Conservation (phyloP, 2,329 filamentous ascomycete genomes). For the Colletotrichum somersetense region DNA sequence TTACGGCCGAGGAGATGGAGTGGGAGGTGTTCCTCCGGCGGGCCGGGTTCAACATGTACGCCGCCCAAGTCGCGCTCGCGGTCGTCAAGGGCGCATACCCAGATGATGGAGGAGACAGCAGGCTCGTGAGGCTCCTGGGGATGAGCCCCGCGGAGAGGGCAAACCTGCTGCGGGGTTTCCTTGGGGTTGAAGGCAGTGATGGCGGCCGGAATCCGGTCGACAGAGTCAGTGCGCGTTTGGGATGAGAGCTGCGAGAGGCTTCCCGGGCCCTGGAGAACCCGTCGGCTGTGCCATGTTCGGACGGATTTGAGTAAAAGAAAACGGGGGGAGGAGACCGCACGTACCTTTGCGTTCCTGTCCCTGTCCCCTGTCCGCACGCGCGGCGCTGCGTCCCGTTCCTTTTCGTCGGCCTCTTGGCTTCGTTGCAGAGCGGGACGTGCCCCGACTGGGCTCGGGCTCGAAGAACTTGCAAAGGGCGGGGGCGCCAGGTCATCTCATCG, state of each 20-base stretch:
- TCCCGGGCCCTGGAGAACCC: constrained; percentile 24
- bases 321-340: background rate
- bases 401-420: background rate
- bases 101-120: constrained; percentile 42
- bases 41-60: constrained; percentile 54
- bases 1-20: constrained; percentile 57
- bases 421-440: constrained; percentile 20
- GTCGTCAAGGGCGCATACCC: constrained; percentile 45
- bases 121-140: constrained; percentile 49
- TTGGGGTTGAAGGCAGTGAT: constrained; percentile 44
- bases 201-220: constrained; percentile 28
- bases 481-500: constrained; percentile 19
- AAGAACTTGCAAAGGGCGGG: background rate
- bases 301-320: constrained; percentile 20
- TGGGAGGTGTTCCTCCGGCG: constrained; percentile 54
- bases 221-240: constrained; percentile 32
- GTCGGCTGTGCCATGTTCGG: constrained; percentile 26
- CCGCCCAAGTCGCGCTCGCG: constrained; percentile 51
- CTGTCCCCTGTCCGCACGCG: background rate
- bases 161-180: constrained; percentile 44
- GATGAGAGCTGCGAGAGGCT: background rate
- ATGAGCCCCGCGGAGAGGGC: constrained; percentile 48
- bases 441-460: constrained; percentile 21
- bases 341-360: constrained; percentile 2
- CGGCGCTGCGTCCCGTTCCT: background rate